Base-by-base conservation (phyloP, 2,329 filamentous ascomycete genomes). In the Domatiomyces globalis region DNA sequence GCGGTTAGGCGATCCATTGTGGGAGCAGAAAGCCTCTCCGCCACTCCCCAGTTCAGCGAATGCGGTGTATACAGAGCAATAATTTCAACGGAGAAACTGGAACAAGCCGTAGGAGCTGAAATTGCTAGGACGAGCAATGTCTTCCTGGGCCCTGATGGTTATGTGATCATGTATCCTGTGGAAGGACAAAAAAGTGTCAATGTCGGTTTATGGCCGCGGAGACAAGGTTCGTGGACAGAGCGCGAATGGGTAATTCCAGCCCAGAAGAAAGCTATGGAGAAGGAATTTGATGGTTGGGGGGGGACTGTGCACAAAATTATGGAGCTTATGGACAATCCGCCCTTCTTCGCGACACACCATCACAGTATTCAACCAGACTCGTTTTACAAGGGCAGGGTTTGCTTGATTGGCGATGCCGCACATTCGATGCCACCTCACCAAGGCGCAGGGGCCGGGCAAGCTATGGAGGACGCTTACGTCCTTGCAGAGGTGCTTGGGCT, bases 361-460 rank as follows among this genome's bases (percentile, higher is more conserved):
- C 22, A 25, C 22, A 25, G 22, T 25, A 4, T 25, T 25, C 22
- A 25, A 25, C 22, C 22, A 25, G 22, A 25, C 22, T 25, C 22
- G 22, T 25, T 25, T 25, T 57, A 52, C 54, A 58, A 57, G 3
- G 60, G 62, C 10, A 49, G 56, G 4, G 57, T 67, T 9, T 60
- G 56, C 22, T 63, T 70, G 44, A 62, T 66, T 44, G 68, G 68
- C 15, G 67, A 70, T 49, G 66, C 67, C 25, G 68, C 68, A 3
- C 68, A 70, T 51, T 64, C 67, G 8, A 61, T 59, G 5, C 63
- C 66, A 46, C 66, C 67, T 2, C 67, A 64, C 46, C 66, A 66
- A 6, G 67, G 65, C 2, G 61, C 68, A 15, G 68, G 67, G 2
- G 66, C 64, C 0, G 65, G 64, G 2, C 64, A 67, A 58, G 63